phyloP scores from a whole-genome alignment of 2,329 filamentous ascomycete species.

The Calonectria pseudoturangicola region DNA sequence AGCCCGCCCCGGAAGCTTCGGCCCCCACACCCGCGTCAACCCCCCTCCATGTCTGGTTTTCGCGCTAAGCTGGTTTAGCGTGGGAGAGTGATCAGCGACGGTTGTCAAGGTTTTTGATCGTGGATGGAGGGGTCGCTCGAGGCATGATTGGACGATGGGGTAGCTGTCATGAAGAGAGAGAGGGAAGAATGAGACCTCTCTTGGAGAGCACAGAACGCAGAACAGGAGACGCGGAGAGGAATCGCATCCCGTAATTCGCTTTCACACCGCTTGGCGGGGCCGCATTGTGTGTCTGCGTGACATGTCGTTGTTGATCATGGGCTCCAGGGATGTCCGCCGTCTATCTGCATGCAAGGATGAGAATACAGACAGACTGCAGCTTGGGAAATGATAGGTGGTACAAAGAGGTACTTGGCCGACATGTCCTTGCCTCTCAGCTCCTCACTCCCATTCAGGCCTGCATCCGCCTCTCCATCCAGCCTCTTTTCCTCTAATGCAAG shows the following conservation, averaged over 20 bases:
- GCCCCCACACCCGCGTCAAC: slow-evolving; percentile 25
- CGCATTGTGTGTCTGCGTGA: slow-evolving; percentile 22
- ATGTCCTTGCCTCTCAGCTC: slow-evolving; percentile 6
- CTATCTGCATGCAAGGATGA: slow-evolving; percentile 23
- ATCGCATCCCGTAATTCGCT: slow-evolving; percentile 4
- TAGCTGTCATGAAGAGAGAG: neutral
- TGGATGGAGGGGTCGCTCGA: neutral
- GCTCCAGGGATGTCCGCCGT: slow-evolving; percentile 2
- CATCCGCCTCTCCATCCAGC: slow-evolving; percentile 12
- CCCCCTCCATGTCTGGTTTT: slow-evolving; percentile 19
- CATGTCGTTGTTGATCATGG: slow-evolving; percentile 15
- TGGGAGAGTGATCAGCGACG: slow-evolving; percentile 34
- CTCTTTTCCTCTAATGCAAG: slow-evolving; percentile 26
- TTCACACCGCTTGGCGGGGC: neutral
- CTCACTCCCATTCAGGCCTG: slow-evolving; percentile 20
- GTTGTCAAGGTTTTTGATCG: slow-evolving; percentile 29
- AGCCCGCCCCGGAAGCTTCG: slow-evolving; percentile 30
- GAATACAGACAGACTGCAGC: slow-evolving; percentile 2
- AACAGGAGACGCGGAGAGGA: neutral
- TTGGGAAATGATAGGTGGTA: slow-evolving; percentile 31
- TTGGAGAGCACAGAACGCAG: neutral
- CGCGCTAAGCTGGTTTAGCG: slow-evolving; percentile 27
- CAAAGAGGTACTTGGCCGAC: slow-evolving; percentile 25
- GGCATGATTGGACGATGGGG: slow-evolving; percentile 5
- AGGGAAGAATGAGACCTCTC: neutral